Evolutionary conservation across 306 rosid genomes (phyloP), one percentile per base, ranked within the genome.

Genomic region (Dalbergia cochinchinensis): DNA sequence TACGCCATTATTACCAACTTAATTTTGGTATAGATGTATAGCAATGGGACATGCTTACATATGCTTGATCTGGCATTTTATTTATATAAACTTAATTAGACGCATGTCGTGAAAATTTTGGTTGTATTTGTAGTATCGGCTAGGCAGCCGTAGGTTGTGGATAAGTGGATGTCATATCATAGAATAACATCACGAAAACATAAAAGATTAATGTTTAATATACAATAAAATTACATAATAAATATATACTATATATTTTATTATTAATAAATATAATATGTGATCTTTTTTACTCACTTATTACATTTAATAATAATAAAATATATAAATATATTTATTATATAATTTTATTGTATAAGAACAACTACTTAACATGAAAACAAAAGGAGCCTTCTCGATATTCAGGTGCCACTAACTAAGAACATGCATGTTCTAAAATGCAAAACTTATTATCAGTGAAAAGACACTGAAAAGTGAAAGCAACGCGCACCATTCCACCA

Each of bases 41-140:
- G 13, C 33, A 39, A 74, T 20, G 66, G 11, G 74, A 65, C 65
- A 63, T 51, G 55, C 34, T 57, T 39, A 77, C 39, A 22, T 20
- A 20, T 44, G 4, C 6, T 6, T n/a, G 19, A 76, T 1, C 54
- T 19, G 8, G 41, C 50, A 55, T 71, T 42, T 60, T 53, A 26
- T 77, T 45, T 53, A 37, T 37, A 37, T 37, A 37, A 37, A 4
- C 41, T 37, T 37, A 37, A 26, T 26, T 26, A 26, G 31, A 26
- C 31, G 31, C 31, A 26, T 26, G 31, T 26, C 31, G 31, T 26
- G 31, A 26, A 26, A 26, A 26, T 26, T 22, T 75, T 50, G 72
- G 61, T 77, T 69, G 60, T 51, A 69, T 45, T 61, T 22, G 18
- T 47, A 22, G 77, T 72, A 55, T 31, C 11, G 19, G 10, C 66